Evolutionary conservation across 116 monocot genomes (phyloP), one percentile per base, ranked within the genome.

Genomic region (Trichopus zeylanicus): DNA sequence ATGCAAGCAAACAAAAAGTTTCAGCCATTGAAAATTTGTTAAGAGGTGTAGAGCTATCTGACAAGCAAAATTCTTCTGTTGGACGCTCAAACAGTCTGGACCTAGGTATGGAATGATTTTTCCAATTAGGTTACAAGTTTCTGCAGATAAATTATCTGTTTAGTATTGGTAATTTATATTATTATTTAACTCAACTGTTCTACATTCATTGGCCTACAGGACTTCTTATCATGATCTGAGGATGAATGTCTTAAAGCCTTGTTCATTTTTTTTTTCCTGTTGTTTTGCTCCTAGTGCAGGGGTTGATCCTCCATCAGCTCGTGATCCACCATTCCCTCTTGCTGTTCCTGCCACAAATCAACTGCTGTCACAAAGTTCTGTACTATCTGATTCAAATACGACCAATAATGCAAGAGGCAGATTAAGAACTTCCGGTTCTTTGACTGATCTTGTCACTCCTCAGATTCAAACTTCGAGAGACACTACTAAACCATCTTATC

Each of bases 1-100:
- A 83, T 70, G 67, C 98, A 26, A 98, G 98, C 73, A 91, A 98
- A 46, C 88, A 98, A 46, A 98, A 98, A 57, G 91, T 98, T 46
- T 81, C 88, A 16, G 98, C 98, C 34, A 98, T 98, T 80, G 91
- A 98, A 74, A 98, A 79, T 69, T 85, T 98, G 53, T 63, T 98
- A 46, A 85, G 71, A 70, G 98, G 98, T 48, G 82, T 81, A 52
- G 81, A 61, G 55, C 59, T 84, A 31, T 92, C 87, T 55, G 87
- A 79, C 20, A 88, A 78, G 29, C 72, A 74, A 23, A 82, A 66
- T 48, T 74, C 67, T 39, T 73, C 85, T 62, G 49, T 68, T 34
- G 56, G 62, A 35, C 77, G 70, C 15, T 85, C 91, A 16, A 74
- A 80, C 23, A 88, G 98, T 71, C 69, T 91, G 76, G 91, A 98